These are phyloP conservation scores for Cadophora sp. DNA, from an alignment of 2,329 filamentous ascomycete genomes.

Conservation along the genomic window DNA sequence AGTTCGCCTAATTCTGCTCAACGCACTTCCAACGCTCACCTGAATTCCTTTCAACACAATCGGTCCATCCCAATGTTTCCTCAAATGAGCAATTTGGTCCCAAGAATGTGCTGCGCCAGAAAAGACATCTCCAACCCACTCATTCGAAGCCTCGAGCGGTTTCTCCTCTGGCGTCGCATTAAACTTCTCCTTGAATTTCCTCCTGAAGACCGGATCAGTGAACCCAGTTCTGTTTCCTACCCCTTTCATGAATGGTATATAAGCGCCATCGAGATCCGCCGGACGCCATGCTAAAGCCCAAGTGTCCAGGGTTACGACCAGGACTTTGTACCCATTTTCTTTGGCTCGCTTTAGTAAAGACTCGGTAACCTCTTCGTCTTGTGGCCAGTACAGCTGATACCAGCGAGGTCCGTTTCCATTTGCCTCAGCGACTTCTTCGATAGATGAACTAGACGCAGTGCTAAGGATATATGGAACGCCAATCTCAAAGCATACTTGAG, in stretches of 20 bases:
- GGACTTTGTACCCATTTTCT: constrained; percentile 64
- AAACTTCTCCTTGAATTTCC: constrained; percentile 59
- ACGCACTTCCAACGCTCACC: constrained; percentile 5
- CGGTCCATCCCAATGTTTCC: constrained; percentile 66
- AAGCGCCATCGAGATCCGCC: constrained; percentile 68
- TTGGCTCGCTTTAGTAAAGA: constrained; percentile 69
- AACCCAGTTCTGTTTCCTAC: constrained; percentile 68
- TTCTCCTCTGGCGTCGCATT: constrained; percentile 53
- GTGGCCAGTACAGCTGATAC: constrained; percentile 80
- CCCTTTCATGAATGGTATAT: constrained; percentile 64
- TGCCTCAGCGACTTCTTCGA: constrained; percentile 70
- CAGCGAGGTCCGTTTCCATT: constrained; percentile 65
- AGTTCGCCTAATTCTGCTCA: background rate
- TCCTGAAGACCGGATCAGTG: constrained; percentile 69
- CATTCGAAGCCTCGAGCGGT: constrained; percentile 55
- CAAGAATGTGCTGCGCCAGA: constrained; percentile 61
- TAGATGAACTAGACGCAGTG: constrained; percentile 66
- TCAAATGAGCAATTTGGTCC: constrained; percentile 65
- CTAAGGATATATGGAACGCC: constrained; percentile 71
- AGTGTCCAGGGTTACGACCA: constrained; percentile 78
- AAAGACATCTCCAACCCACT: constrained; percentile 61
- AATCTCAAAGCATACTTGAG: constrained; percentile 64
- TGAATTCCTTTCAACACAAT: constrained; percentile 68
- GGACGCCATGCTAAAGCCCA: constrained; percentile 74
- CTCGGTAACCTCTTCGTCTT: constrained; percentile 67